Conservation (phyloP, 352 stramenopile genomes). For the Globisporangium cystogenes region DNA sequence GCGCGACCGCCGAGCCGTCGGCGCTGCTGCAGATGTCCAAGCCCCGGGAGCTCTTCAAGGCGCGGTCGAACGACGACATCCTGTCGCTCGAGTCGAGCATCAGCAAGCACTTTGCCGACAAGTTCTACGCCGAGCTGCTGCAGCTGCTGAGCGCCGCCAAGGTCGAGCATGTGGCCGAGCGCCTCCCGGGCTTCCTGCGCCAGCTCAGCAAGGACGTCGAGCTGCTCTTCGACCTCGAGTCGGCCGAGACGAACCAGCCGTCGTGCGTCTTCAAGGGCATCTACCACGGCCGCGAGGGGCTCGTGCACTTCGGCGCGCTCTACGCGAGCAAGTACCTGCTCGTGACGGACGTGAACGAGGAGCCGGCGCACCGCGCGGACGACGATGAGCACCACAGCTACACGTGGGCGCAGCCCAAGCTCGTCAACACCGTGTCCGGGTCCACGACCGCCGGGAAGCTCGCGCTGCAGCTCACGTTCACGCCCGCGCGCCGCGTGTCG, state of each 20-base stretch:
- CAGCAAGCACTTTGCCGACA: constrained; percentile 60
- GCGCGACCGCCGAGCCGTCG: constrained; percentile 32
- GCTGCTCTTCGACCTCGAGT: constrained; percentile 81
- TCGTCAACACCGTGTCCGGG: constrained; percentile 75
- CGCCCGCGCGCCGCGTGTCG: constrained; percentile 73
- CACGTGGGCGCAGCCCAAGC: constrained; percentile 35
- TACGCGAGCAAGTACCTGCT: constrained; percentile 81
- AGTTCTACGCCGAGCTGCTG: constrained; percentile 63
- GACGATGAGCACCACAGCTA: constrained; percentile 78
- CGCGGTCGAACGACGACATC: constrained; percentile 42
- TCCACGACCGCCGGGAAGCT: constrained; percentile 75
- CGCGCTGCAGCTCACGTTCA: constrained; percentile 76
- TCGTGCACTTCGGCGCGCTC: constrained; percentile 77
- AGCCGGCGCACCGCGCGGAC: constrained; percentile 44
- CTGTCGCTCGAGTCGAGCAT: constrained; percentile 53
- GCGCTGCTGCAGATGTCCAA: constrained; percentile 33
- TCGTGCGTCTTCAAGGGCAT: constrained; percentile 86
- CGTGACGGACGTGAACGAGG: constrained; percentile 41
- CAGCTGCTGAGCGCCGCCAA: constrained; percentile 38
- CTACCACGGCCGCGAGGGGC: constrained; percentile 81
- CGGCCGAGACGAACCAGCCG: constrained; percentile 57
- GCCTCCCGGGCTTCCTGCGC: constrained; percentile 60
- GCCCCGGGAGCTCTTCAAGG: constrained; percentile 23
- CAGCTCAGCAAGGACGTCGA: constrained; percentile 85
- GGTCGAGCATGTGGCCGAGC: constrained; percentile 40